Percentiles rank a stretch among this genome's conserved stretches.
Evolutionary conservation across 768 basidiomycete species (phyloP).

Genomic region (Boletus subparvulus): DNA sequence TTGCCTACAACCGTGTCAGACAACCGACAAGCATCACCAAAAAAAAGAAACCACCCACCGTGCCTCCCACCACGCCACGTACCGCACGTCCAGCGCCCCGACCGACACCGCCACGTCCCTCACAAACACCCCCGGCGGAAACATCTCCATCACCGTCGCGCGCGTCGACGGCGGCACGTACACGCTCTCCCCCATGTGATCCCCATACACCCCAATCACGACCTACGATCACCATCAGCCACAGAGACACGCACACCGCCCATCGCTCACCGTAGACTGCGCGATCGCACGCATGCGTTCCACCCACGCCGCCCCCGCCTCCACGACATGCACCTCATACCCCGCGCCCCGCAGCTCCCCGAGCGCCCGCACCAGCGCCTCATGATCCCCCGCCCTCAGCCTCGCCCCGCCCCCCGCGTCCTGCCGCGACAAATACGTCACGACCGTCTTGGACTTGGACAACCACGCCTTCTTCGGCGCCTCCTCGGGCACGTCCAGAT

Average conservation of each 20-base stretch:
- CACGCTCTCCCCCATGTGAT: slow-evolving; percentile 63
- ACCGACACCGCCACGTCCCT: slow-evolving; percentile 60
- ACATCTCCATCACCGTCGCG: slow-evolving; percentile 75
- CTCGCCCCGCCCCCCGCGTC: slow-evolving; percentile 49
- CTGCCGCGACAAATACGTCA: slow-evolving; percentile 71
- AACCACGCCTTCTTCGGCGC: slow-evolving; percentile 14
- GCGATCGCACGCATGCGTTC: slow-evolving; percentile 64
- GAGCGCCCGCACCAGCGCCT: slow-evolving; percentile 58
- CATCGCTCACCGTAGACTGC: slow-evolving; percentile 58
- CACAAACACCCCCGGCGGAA: slow-evolving; percentile 63
- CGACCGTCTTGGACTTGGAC: slow-evolving; percentile 40
- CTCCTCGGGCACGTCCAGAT: slow-evolving; percentile 37
- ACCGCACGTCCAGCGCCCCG: slow-evolving; percentile 52
- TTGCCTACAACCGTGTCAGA: slow-evolving; percentile 29
- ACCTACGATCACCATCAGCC: slow-evolving; percentile 39
- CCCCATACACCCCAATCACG: slow-evolving; percentile 58
- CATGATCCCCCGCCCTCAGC: slow-evolving; percentile 56
- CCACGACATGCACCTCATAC: slow-evolving; percentile 57
- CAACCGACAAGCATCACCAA: neutral
- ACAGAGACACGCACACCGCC: neutral
- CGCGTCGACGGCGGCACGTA: slow-evolving; percentile 64
- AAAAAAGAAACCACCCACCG: slow-evolving; percentile 24
- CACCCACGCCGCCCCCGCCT: slow-evolving; percentile 53
- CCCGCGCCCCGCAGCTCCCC: slow-evolving; percentile 43
- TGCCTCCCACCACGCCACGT: slow-evolving; percentile 57